Percentiles rank a stretch among this genome's conserved stretches.
These are phyloP conservation scores for Cinnamomum micranthum DNA, from an alignment of 164 flowering plant genomes.

Conservation along the genomic window DNA sequence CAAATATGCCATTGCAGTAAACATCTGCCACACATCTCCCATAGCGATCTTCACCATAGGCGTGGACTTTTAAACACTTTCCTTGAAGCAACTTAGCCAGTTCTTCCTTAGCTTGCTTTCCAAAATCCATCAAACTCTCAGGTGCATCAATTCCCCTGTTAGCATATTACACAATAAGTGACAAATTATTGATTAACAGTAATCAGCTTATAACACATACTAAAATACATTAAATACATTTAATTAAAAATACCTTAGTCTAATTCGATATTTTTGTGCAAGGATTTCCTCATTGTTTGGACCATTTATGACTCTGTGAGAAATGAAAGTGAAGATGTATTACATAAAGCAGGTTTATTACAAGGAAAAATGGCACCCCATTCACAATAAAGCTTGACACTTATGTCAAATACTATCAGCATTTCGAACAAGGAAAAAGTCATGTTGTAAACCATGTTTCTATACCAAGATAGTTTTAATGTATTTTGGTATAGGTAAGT, in stretches of 20 bases:
- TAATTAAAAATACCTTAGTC: slow-evolving; percentile 49
- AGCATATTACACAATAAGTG: not conserved
- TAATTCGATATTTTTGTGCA: slow-evolving; percentile 63
- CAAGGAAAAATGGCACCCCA: not conserved
- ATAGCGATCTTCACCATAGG: slow-evolving; percentile 65
- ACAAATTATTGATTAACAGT: no score
- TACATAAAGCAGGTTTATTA: not conserved
- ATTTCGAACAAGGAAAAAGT: no score
- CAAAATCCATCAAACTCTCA: slow-evolving; percentile 79
- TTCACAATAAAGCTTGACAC: no score
- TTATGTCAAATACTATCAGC: no score
- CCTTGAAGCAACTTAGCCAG: slow-evolving; percentile 53
- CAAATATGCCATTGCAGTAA: slow-evolving; percentile 69
- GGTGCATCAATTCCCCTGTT: slow-evolving; percentile 94
- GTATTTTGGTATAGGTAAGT: no score
- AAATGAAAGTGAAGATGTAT: not conserved
- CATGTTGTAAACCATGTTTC: no score
- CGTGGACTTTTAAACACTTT: slow-evolving; percentile 47
- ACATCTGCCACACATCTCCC: slow-evolving; percentile 70
- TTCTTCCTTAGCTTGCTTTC: slow-evolving; percentile 72
- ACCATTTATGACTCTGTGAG: slow-evolving; percentile 42
- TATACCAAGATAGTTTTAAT: no score
- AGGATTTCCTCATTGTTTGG: slow-evolving; percentile 56
- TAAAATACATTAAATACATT: no score
- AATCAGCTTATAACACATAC: not conserved